These are phyloP conservation scores for Fusarium acutatum DNA, from an alignment of 2,329 filamentous ascomycete genomes.

Conservation along the genomic window DNA sequence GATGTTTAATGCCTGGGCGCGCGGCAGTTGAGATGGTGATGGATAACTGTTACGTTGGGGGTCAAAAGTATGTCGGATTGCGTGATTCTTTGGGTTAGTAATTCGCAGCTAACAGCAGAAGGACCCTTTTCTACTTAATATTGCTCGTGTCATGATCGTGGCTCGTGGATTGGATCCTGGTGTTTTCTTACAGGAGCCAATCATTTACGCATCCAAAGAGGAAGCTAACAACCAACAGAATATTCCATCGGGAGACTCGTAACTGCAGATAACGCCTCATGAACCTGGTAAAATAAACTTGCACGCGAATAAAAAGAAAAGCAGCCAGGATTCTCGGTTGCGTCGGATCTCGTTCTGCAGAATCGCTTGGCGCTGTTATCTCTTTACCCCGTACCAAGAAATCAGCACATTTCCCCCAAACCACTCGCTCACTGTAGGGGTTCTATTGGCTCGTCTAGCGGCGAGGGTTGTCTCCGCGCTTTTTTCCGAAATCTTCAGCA, in stretches of 20 bases:
- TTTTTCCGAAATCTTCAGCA: background rate
- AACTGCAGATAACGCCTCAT: slow-evolving; percentile 13
- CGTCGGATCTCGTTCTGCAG: background rate
- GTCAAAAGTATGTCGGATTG: background rate
- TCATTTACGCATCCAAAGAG: background rate
- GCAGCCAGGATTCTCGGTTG: background rate
- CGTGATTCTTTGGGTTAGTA: background rate
- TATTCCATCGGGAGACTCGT: slow-evolving; percentile 3
- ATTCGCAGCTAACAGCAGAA: background rate
- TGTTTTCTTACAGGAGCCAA: background rate
- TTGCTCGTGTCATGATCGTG: background rate
- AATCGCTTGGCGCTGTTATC: background rate
- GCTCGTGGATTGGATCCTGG: background rate
- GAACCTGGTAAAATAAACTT: background rate
- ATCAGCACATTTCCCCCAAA: background rate
- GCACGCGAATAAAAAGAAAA: background rate
- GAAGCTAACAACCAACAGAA: background rate
- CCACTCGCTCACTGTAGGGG: background rate
- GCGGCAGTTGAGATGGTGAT: background rate
- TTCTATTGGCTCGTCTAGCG: background rate
- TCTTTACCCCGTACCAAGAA: background rate
- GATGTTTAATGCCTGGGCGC: background rate
- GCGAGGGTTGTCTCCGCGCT: background rate
- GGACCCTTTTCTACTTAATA: background rate
- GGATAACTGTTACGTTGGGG: background rate